Evolutionary conservation across 73 alveolate genomes (phyloP).

Genomic region (Paramecium biaurelia): DNA sequence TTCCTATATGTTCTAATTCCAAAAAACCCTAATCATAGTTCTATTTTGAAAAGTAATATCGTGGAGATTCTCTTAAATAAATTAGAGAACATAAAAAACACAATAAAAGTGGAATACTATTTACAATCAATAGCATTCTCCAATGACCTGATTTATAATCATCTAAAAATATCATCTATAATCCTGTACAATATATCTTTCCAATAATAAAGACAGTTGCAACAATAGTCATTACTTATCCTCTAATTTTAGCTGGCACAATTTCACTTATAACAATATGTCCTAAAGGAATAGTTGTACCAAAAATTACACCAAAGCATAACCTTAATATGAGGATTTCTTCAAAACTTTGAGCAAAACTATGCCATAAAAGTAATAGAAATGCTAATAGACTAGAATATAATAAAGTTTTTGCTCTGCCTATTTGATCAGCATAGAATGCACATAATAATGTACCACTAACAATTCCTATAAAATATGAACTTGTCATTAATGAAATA

Average conservation of each 20-base stretch:
- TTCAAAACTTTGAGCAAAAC: background rate
- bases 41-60: background rate
- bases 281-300: conserved; percentile 6
- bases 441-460: background rate
- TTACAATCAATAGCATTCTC: background rate
- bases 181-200: background rate
- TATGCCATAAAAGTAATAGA: background rate
- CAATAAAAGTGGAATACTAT: background rate
- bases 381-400: conserved; percentile 21
- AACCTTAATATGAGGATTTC: background rate
- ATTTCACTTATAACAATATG: conserved; percentile 20
- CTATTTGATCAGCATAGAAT: background rate
- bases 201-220: background rate
- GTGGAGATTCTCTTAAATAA: conserved; percentile 1
- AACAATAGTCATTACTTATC: background rate
- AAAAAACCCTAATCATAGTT: background rate
- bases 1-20: conserved; percentile 7
- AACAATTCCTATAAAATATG: conserved; percentile 8
- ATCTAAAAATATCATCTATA: conserved; percentile 14
- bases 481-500: background rate
- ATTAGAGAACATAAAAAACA: background rate
- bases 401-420: background rate
- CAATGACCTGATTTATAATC: background rate
- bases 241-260: background rate
- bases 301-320: background rate